Percentiles rank a stretch among this genome's conserved stretches.
These are phyloP conservation scores for Backusella luteola DNA, from an alignment of 192 early-diverging fungal species.

Conservation along the genomic window DNA sequence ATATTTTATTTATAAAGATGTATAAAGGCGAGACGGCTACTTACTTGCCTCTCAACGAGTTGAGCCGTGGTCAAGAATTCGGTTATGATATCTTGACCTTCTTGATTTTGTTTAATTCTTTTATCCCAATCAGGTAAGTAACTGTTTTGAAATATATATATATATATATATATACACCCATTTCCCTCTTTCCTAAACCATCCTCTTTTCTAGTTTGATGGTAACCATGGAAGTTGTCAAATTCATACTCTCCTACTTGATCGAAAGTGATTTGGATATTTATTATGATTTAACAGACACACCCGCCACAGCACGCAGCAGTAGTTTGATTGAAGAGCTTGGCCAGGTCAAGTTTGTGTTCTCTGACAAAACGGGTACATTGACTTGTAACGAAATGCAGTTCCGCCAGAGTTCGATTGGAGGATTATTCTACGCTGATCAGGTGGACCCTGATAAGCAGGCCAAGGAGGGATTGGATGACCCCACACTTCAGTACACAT, in stretches of 20 bases:
- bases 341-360: conserved; percentile 95
- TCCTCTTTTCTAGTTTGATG: conserved; percentile 72
- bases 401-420: conserved; percentile 88
- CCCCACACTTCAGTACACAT: conserved; percentile 63
- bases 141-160: background rate
- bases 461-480: conserved; percentile 66
- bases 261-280: conserved; percentile 93
- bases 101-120: conserved; percentile 97
- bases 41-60: conserved; percentile 38
- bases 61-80: conserved; percentile 52
- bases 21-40: conserved; percentile 42
- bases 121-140: conserved; percentile 87
- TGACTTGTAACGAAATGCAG: conserved; percentile 89
- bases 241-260: conserved; percentile 83
- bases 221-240: conserved; percentile 99
- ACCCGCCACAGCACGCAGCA: conserved; percentile 88
- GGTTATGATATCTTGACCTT: conserved; percentile 92
- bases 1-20: conserved; percentile 28
- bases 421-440: conserved; percentile 86
- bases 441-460: conserved; percentile 86
- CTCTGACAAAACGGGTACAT: conserved; percentile 92
- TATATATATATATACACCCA: background rate
- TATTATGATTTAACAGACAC: conserved; percentile 93
- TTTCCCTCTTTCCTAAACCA: conserved; percentile 21
- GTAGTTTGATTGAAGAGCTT: conserved; percentile 93